Base-by-base conservation (phyloP, 208 protist genomes). In the Herpetomonas samuelpessoai region DNA sequence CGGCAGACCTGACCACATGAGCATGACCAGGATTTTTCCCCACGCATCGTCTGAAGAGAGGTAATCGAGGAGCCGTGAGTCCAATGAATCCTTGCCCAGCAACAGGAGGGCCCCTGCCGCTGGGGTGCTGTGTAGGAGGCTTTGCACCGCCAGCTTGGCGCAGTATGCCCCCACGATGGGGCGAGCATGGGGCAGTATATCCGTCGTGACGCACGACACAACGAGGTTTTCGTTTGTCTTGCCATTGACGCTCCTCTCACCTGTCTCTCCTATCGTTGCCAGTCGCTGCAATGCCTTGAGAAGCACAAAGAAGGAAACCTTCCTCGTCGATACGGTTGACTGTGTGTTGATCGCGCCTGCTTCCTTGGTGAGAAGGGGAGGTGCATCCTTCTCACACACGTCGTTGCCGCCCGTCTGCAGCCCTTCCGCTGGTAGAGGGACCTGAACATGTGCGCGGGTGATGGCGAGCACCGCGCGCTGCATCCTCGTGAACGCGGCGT, bases 1-100 rank as follows among this genome's bases (percentile, higher is more conserved):
- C 2, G 72, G 59, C 29, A 82, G 59, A 1, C 75, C 76, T 21
- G 76, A 81, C 80, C 83, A 90, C 56, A 93, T 64, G 39, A 93
- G 22, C 28, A 76, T 68, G 52, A 58, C 26, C 45, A 85, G 16
- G 2, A 93, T 54, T 10, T 62, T 65, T 27, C 74, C 62, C 59
- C 80, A 71, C 18, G 74, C 79, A 6, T 68, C 35, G 9, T 57
- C 27, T 3, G 72, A 54, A 2, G 72, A 62, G 0, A 92, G 26
- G 10, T n/a, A n/a, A n/a, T n/a, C n/a, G n/a, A n/a, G n/a, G n/a
- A n/a, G n/a, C n/a, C n/a, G n/a, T n/a, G 50, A 4, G 7, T 88
- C 65, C 28, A 88, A 69, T 2, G 68, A 46, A 3, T n/a, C 7
- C 28, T 60, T 41, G 27, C 62, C 48, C 22, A 60, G 29, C 1